Evolutionary conservation across 805 yeast species (phyloP), one percentile per base, ranked within the genome.

Genomic region (Yamadazyma sp.): DNA sequence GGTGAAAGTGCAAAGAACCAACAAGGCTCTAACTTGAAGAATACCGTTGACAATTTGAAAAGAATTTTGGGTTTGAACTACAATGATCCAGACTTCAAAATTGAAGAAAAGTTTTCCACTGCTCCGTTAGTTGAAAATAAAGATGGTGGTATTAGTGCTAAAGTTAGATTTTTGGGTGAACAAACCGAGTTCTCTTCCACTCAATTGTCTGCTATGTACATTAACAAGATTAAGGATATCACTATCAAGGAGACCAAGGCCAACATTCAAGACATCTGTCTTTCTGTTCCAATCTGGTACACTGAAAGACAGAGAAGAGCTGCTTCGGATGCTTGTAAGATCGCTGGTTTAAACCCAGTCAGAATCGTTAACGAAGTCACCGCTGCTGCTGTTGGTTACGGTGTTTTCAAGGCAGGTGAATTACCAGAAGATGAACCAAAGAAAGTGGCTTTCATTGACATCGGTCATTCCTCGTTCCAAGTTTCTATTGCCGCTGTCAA

Each of bases 361-460:
- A 86, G 99, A 78, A 81, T 93, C 48, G 95, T 93, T 54, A 93
- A 93, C 67, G 99, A 93, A 65, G 83, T 86, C 50, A 90, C 98
- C 41, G 98, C 99, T 45, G 99, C 99, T 45, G 98, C 97, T 56
- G 96, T 93, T 49, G 95, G 97, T 54, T 95, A 93, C 73, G 99
- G 99, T 75, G 96, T 93, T 45, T 93, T 93, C 84, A 90, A 93
- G 79, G 70, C 68, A 28, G 78, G 85, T 50, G 97, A 91, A 60
- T 77, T 93, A 57, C 96, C 98, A 57, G 98, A 89, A 67, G 95
- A 87, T 55, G 84, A 83, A 65, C 83, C 90, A 59, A 82, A 84
- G 72, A 84, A 78, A 58, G 84, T 93, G 53, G 97, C 95, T 35
- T 86, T 93, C 56, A 82, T 93, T 44, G 99, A 93, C 67, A 86